Evolutionary conservation across 2,329 filamentous ascomycete genomes (phyloP).

Genomic region (Akanthomyces lecanii): DNA sequence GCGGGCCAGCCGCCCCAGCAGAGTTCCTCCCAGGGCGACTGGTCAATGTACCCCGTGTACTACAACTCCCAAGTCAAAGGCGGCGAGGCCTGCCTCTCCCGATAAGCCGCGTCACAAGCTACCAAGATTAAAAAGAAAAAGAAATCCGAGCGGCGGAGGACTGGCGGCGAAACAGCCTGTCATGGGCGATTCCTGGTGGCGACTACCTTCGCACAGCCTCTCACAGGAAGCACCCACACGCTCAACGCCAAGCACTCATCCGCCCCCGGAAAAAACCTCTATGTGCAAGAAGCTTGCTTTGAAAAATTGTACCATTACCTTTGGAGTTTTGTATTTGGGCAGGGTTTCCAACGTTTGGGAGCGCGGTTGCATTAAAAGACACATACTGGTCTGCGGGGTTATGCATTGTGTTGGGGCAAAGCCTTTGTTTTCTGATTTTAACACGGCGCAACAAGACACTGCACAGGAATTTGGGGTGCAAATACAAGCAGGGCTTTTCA

Average conservation of each 20-base stretch:
- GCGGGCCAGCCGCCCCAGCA: no score
- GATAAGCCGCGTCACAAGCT: background rate
- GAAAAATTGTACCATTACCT: background rate
- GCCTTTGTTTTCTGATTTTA: conserved; percentile 3
- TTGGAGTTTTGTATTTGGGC: conserved; percentile 2
- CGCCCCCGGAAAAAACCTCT: background rate
- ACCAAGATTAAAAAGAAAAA: background rate
- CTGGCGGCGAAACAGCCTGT: background rate
- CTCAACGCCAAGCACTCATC: background rate
- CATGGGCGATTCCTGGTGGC: background rate
- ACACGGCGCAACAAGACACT: conserved; percentile 9
- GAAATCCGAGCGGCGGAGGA: background rate
- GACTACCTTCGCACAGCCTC: background rate
- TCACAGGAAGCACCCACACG: background rate
- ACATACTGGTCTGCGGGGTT: background rate
- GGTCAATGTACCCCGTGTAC: conserved; percentile 33
- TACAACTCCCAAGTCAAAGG: conserved; percentile 22
- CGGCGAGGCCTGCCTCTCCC: conserved; percentile 10
- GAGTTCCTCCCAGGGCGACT: conserved; percentile 15
- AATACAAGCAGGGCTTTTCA: background rate
- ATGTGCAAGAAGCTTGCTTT: conserved; percentile 1
- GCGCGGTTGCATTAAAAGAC: background rate
- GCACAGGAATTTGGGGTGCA: background rate
- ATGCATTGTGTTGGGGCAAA: background rate
- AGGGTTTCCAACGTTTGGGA: background rate